Conservation (phyloP, 805 yeast species). For the Metschnikowia matae region DNA sequence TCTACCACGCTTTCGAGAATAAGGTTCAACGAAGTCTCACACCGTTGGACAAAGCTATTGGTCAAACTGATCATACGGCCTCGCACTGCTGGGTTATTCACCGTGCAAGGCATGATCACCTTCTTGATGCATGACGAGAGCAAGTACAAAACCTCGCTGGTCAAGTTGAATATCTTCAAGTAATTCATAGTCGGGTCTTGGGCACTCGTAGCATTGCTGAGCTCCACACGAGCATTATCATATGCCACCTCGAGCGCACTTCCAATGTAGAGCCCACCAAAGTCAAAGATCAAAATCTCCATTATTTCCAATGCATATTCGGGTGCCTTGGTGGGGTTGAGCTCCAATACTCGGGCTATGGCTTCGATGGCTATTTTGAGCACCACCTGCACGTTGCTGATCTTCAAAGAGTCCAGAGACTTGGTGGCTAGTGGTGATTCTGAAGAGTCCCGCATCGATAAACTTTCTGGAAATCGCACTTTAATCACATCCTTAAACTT, state of each 20-base stretch:
- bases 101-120: constrained; percentile 70
- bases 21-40: constrained; percentile 63
- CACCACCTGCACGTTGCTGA: constrained; percentile 55
- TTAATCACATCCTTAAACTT: constrained; percentile 58
- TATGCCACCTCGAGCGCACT: constrained; percentile 70
- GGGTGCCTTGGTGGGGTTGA: constrained; percentile 58
- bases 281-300: constrained; percentile 61
- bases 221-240: constrained; percentile 37
- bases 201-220: constrained; percentile 20
- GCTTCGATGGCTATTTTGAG: constrained; percentile 70
- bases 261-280: constrained; percentile 73
- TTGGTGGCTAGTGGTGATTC: constrained; percentile 13
- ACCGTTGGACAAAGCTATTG: constrained; percentile 54
- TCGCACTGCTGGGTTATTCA: constrained; percentile 52
- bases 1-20: constrained; percentile 58
- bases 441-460: constrained; percentile 11
- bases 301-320: constrained; percentile 62
- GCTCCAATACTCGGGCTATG: constrained; percentile 69
- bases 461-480: constrained; percentile 31
- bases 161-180: constrained; percentile 46
- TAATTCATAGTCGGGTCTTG: constrained; percentile 42
- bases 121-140: constrained; percentile 71
- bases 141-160: constrained; percentile 59
- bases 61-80: constrained; percentile 57
- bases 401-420: constrained; percentile 25